These are phyloP conservation scores for Kandelia obovata DNA, from an alignment of 345 rosid genomes.

Conservation along the genomic window DNA sequence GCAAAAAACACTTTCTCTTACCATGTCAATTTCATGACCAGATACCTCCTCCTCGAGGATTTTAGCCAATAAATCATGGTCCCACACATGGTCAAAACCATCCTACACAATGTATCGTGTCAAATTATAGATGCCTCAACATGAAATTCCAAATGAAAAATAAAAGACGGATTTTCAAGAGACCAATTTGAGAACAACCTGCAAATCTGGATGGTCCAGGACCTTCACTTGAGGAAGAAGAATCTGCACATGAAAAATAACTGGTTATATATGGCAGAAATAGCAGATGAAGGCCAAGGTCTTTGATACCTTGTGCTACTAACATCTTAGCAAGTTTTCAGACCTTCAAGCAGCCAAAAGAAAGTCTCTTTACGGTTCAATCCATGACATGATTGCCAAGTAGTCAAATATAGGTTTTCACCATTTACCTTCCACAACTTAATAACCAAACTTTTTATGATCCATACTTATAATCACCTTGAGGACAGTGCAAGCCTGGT, in stretches of 20 bases:
- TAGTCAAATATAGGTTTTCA: no score
- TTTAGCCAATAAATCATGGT: conserved; percentile 51
- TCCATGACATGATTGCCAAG: not conserved
- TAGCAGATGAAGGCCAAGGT: not conserved
- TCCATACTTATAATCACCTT: conserved; percentile 33
- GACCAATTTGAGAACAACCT: conserved; percentile 38
- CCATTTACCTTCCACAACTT: no score
- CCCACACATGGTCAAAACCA: conserved; percentile 83
- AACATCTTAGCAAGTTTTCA: not conserved
- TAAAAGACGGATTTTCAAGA: not conserved
- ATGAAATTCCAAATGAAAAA: conserved; percentile 4
- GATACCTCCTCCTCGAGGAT: conserved; percentile 59
- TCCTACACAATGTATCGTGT: conserved; percentile 44
- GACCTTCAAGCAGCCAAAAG: not conserved
- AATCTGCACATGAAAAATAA: conserved; percentile 36
- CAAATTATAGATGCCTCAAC: conserved; percentile 5
- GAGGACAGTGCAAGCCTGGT: conserved; percentile 64
- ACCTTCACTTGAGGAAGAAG: conserved; percentile 57
- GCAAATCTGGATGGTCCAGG: conserved; percentile 65
- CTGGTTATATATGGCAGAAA: not conserved
- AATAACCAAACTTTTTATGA: no score
- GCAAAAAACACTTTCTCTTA: conserved; percentile 24
- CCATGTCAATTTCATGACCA: conserved; percentile 47
- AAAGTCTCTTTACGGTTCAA: not conserved
- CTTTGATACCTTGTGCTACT: not conserved